Percentiles rank a stretch among this genome's conserved stretches.
These are phyloP conservation scores for Eimeria acervulina DNA, from an alignment of 169 alveolate genomes.

Conservation along the genomic window DNA sequence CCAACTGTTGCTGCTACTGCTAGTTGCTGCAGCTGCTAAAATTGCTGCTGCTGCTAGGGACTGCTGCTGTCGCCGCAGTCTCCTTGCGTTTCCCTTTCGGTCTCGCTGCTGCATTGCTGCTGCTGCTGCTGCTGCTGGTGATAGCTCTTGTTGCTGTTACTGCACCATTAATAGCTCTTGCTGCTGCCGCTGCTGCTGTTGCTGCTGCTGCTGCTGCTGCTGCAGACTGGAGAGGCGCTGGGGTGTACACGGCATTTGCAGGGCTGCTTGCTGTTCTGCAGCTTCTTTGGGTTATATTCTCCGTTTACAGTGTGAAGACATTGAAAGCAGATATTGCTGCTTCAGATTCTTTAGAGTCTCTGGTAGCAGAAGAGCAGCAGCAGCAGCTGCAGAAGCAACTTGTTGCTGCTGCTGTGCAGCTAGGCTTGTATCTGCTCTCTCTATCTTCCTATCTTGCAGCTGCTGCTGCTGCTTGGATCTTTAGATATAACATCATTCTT, in stretches of 20 bases:
- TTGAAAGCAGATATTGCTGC: background rate
- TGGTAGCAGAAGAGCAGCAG: constrained; percentile 8
- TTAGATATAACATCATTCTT: background rate
- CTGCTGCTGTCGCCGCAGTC: too few relatives aligned
- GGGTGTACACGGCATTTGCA: constrained; percentile 3
- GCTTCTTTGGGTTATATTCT: background rate
- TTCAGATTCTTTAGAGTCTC: background rate
- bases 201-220: background rate
- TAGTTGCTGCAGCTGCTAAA: background rate
- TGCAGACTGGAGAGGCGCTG: too few relatives aligned
- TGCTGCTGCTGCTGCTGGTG: background rate
- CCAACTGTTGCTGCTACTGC: background rate
- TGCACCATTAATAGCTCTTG: too few relatives aligned
- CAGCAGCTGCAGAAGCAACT: constrained; percentile 19
- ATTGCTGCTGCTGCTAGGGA: background rate
- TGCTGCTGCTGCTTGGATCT: background rate
- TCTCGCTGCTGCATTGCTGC: too few relatives aligned
- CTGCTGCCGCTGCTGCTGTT: background rate
- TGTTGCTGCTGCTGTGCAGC: constrained; percentile 14
- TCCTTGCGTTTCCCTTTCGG: too few relatives aligned
- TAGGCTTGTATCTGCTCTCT: background rate
- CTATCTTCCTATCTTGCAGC: background rate
- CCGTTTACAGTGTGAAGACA: background rate
- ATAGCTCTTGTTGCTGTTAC: background rate
- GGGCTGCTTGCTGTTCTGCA: constrained; percentile 8